phyloP scores from a whole-genome alignment of 2,329 filamentous ascomycete genomes.

The Colletotrichum cuscutae region DNA sequence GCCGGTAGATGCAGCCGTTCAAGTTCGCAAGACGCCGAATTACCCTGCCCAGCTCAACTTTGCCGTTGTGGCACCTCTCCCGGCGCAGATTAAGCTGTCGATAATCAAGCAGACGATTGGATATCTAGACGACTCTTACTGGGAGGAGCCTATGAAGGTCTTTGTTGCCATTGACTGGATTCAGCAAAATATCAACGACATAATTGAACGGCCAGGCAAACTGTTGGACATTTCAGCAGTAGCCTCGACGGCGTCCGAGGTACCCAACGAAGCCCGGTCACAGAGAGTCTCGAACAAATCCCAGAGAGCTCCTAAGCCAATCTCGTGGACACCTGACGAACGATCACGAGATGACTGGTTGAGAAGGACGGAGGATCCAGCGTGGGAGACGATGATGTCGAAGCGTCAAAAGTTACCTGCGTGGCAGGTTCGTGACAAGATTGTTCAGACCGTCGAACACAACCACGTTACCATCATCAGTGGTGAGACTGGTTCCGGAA shows the following conservation, averaged over 20 bases:
- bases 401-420: constrained; percentile 83
- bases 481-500: constrained; percentile 95
- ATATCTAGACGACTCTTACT: constrained; percentile 75
- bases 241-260: constrained; percentile 72
- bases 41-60: constrained; percentile 82
- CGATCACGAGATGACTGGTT: constrained; percentile 76
- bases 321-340: constrained; percentile 71
- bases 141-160: constrained; percentile 88
- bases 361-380: constrained; percentile 69
- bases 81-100: constrained; percentile 93
- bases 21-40: constrained; percentile 76
- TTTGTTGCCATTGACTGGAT: constrained; percentile 93
- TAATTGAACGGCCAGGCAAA: constrained; percentile 86
- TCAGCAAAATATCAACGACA: constrained; percentile 82
- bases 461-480: constrained; percentile 96
- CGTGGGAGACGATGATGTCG: constrained; percentile 79
- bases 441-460: constrained; percentile 78
- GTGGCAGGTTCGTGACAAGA: constrained; percentile 82
- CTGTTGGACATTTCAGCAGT: constrained; percentile 87
- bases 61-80: constrained; percentile 76
- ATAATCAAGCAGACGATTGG: constrained; percentile 81
- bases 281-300: constrained; percentile 39
- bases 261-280: constrained; percentile 43
- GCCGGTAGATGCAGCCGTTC: constrained; percentile 65
- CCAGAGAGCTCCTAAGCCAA: constrained; percentile 63